Conservation (phyloP, 345 rosid genomes). For the Boechera stricta region DNA sequence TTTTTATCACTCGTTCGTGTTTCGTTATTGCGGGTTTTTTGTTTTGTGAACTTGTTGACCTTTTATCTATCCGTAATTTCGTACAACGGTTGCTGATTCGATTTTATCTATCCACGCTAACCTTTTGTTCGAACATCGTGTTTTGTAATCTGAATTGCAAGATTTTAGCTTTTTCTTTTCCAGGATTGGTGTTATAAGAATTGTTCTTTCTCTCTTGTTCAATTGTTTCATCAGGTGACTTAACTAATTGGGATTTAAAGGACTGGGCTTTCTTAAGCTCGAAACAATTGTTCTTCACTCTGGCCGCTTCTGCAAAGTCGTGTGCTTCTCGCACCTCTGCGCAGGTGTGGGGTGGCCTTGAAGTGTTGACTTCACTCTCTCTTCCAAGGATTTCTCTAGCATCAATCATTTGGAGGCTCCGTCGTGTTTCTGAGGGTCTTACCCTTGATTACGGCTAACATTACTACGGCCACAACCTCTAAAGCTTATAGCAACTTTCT, state of each 20-base stretch:
- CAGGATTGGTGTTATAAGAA: background rate
- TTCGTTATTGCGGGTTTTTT: slow-evolving; percentile 9
- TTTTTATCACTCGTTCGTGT: background rate
- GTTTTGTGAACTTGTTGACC: slow-evolving; percentile 21
- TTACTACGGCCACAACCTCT: slow-evolving; percentile 31
- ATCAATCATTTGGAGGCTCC: slow-evolving; percentile 84
- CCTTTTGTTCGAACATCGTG: background rate
- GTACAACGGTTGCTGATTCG: slow-evolving; percentile 16
- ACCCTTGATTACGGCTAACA: slow-evolving; percentile 97
- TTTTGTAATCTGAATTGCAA: slow-evolving; percentile 26
- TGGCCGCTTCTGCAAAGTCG: slow-evolving; percentile 84
- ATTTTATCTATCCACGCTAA: slow-evolving; percentile 16
- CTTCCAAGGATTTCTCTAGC: slow-evolving; percentile 80
- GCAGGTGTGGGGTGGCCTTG: slow-evolving; percentile 87
- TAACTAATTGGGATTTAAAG: background rate
- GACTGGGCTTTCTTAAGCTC: slow-evolving; percentile 56
- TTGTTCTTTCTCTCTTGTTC: background rate
- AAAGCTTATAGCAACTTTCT: slow-evolving; percentile 42
- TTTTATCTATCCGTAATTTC: background rate
- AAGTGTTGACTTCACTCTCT: slow-evolving; percentile 56
- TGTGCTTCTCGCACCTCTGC: slow-evolving; percentile 89
- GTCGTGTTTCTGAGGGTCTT: slow-evolving; percentile 86
- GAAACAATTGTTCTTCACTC: slow-evolving; percentile 71
- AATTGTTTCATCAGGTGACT: slow-evolving; percentile 32
- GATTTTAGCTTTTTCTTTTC: background rate